Evolutionary conservation across 2,329 filamentous ascomycete species (phyloP).

Genomic region (Diaporthe citrichinensis): DNA sequence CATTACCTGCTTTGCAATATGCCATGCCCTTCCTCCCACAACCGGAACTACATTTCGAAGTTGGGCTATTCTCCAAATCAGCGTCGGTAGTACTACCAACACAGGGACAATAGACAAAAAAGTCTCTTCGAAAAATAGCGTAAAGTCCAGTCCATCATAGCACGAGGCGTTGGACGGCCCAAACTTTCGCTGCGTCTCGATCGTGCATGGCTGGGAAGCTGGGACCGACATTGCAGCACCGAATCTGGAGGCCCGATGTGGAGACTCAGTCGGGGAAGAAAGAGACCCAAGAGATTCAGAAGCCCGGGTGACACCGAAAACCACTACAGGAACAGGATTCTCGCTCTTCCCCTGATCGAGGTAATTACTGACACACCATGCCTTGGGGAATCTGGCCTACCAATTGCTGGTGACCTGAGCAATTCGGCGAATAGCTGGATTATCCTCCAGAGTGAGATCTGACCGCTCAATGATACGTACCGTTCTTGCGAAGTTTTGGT

Average conservation of each 20-base stretch:
- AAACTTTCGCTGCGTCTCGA: not conserved
- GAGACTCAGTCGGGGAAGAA: not conserved
- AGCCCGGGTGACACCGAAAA: not conserved
- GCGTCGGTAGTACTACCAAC: not conserved
- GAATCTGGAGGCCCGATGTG: not conserved
- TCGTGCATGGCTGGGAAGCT: not conserved
- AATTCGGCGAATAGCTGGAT: not conserved
- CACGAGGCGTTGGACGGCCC: not conserved
- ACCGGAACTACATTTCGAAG: not conserved
- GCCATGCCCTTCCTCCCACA: not conserved
- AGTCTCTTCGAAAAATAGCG: not conserved
- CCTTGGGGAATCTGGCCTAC: not conserved
- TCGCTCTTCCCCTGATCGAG: not conserved
- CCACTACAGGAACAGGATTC: not conserved
- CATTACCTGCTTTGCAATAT: not conserved
- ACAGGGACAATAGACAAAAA: not conserved
- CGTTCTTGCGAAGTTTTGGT: not conserved
- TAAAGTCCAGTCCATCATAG: not conserved
- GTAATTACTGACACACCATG: not conserved
- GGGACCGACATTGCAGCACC: not conserved
- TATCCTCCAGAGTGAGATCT: not conserved
- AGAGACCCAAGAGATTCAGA: not conserved
- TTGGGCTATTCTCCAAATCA: not conserved
- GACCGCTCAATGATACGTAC: not conserved
- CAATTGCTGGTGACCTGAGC: not conserved